Conservation (phyloP, 345 rosid genomes). For the Noccaea bulbosa region DNA sequence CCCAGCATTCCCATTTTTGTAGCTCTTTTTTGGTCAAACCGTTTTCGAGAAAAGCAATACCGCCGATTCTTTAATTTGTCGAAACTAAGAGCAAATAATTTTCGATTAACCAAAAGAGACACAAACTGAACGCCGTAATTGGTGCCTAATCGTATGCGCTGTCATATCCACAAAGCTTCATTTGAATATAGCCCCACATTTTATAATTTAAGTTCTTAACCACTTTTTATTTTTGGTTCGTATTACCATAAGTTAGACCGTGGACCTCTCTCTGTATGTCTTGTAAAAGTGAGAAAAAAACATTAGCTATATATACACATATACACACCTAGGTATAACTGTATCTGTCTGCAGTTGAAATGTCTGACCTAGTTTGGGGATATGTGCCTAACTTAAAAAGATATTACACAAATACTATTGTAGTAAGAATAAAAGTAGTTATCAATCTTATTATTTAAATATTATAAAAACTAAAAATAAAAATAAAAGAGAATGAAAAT, state of each 20-base stretch:
- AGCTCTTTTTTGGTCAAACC: constrained; percentile 30
- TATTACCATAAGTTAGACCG: constrained; percentile 16
- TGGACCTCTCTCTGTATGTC: constrained; percentile 11
- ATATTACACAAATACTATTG: constrained; percentile 10
- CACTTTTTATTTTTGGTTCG: not conserved
- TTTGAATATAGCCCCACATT: constrained; percentile 12
- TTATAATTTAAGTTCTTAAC: constrained; percentile 1
- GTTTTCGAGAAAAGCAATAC: constrained; percentile 27
- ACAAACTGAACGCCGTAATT: constrained; percentile 34
- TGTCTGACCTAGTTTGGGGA: constrained; percentile 41
- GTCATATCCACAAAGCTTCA: constrained; percentile 26
- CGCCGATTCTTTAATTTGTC: constrained; percentile 11
- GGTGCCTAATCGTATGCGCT: constrained; percentile 33
- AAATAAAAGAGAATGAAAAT: constrained; percentile 36
- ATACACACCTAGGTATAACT: constrained; percentile 15
- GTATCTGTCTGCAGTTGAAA: constrained; percentile 41
- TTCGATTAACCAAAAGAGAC: constrained; percentile 28
- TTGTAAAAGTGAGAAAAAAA: not conserved
- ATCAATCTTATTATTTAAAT: too few species aligned
- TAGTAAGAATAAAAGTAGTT: not conserved
- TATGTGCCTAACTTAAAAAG: constrained; percentile 43
- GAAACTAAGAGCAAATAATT: constrained; percentile 1
- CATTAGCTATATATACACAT: constrained; percentile 4
- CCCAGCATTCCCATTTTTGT: constrained; percentile 20
- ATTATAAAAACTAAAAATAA: not conserved